Base-by-base conservation (phyloP, 352 stramenopile species). In the Phytophthora constricta region DNA sequence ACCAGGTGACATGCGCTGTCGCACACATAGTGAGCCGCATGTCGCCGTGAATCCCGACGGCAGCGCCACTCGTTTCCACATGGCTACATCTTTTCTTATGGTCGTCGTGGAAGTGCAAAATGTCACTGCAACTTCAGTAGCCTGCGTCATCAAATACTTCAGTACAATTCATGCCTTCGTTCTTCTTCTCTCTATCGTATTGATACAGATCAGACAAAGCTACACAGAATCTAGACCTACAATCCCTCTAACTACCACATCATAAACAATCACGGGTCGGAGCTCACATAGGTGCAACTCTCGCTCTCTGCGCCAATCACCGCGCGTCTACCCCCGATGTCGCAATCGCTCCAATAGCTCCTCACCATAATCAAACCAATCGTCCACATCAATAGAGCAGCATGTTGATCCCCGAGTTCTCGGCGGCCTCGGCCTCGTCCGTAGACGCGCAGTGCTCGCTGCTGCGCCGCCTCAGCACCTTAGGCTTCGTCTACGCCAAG, bases 391-490 rank as follows among this genome's bases (percentile, higher is more conserved):
- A n/a, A n/a, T n/a, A n/a, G n/a, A n/a, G n/a, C n/a, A 43, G 16
- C 49, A 81, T 81, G 73, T 56, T 81, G 58, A 65, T 81, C 50
- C 73, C 73, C 5, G 41, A 48, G 46, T 60, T 75, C 58, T 71
- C 70, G 13, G n/a, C n/a, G n/a, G 46, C 43, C 17, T 43, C 47
- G n/a, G 25, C 27, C 13, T 22, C 45, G 25, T 43, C 67, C 33
- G 63, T 31, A 0, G 58, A 73, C 42, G 52, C 58, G 46, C 62
- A 70, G 34, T 70, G 58, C 51, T 48, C 68, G 22, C 31, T 72
- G 27, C 58, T 91, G 26, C 57, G 57, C 2, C 76, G 74, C 48
- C 77, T 91, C 25, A 91, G 79, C 58, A 73, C 77, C 2, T 23
- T 91, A 11, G 75, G 77, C 13, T 58, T 81, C 33, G 59, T 89